These are phyloP conservation scores for Elsinoe ampelina DNA, from an alignment of 2,329 filamentous ascomycete genomes.

Conservation along the genomic window DNA sequence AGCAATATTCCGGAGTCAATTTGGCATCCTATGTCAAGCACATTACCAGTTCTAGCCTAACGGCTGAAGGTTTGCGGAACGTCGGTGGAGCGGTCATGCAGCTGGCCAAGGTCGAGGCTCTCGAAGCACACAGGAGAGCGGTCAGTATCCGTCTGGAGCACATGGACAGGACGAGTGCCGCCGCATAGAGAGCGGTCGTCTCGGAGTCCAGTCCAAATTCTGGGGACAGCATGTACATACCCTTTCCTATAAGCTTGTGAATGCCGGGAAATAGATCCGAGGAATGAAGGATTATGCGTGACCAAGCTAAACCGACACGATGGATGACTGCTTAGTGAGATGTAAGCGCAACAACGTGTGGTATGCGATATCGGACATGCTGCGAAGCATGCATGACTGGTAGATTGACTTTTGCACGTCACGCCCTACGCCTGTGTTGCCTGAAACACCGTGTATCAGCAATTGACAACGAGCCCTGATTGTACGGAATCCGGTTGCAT, in stretches of 20 bases:
- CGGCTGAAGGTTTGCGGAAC: slow-evolving; percentile 71
- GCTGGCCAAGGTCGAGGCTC: slow-evolving; percentile 83
- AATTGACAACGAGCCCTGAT: too few relatives aligned
- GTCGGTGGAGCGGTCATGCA: slow-evolving; percentile 89
- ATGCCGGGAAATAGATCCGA: neutral
- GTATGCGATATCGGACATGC: slow-evolving; percentile 4
- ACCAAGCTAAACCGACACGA: neutral
- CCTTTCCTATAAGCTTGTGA: neutral
- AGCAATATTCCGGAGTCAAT: slow-evolving; percentile 97
- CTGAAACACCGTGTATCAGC: neutral
- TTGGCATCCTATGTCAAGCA: slow-evolving; percentile 94
- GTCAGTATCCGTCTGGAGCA: slow-evolving; percentile 54
- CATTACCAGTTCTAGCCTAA: slow-evolving; percentile 90
- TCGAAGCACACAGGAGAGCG: slow-evolving; percentile 81
- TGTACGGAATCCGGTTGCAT: neutral
- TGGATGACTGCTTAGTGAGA: neutral
- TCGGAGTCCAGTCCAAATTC: neutral
- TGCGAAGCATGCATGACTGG: neutral
- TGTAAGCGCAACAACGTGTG: neutral
- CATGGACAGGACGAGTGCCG: slow-evolving; percentile 12
- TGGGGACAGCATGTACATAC: slow-evolving; percentile 6
- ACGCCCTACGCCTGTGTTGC: neutral
- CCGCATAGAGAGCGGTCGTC: neutral
- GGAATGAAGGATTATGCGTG: neutral
- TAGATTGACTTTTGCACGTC: neutral